These are phyloP conservation scores for Cenchrus fungigraminus DNA, from an alignment of 176 grass and related monocot species.

Conservation along the genomic window DNA sequence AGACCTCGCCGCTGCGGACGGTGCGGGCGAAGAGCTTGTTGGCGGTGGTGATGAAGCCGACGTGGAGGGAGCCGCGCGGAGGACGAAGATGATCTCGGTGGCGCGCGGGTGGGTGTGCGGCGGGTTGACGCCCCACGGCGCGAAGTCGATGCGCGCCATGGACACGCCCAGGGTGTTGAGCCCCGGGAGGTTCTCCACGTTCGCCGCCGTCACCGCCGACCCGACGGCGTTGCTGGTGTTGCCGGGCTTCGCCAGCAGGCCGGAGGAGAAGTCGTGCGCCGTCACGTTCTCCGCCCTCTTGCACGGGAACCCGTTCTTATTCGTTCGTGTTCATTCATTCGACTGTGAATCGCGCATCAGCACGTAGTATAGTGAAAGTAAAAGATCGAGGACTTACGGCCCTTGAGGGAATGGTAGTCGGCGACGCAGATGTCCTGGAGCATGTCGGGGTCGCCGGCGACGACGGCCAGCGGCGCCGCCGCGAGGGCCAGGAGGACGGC, in stretches of 20 bases:
- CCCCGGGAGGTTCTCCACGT: slow-evolving; percentile 57
- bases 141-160: slow-evolving; percentile 67
- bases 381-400: slow-evolving; percentile 3
- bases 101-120: slow-evolving; percentile 79
- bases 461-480: background rate
- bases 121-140: slow-evolving; percentile 62
- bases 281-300: slow-evolving; percentile 62
- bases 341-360: no score
- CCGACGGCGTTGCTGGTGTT: slow-evolving; percentile 50
- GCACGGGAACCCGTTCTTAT: slow-evolving; percentile 68
- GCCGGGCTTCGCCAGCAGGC: slow-evolving; percentile 29
- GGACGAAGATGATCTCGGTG: slow-evolving; percentile 69
- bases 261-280: slow-evolving; percentile 63
- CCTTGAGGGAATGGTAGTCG: slow-evolving; percentile 41
- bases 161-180: slow-evolving; percentile 76
- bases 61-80: slow-evolving; percentile 61
- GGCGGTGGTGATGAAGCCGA: slow-evolving; percentile 70
- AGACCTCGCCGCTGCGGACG: slow-evolving; percentile 57
- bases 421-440: slow-evolving; percentile 83
- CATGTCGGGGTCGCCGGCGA: slow-evolving; percentile 66
- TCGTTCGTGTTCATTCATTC: no score
- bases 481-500: slow-evolving; percentile 37
- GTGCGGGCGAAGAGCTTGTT: slow-evolving; percentile 52
- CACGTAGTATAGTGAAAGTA: no score
- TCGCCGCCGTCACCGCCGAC: slow-evolving; percentile 49